A percentile compares a stretch with the other conserved stretches of the same genome.
Evolutionary conservation across 2,329 filamentous ascomycete genomes (phyloP).

Genomic region (Fusarium poae): DNA sequence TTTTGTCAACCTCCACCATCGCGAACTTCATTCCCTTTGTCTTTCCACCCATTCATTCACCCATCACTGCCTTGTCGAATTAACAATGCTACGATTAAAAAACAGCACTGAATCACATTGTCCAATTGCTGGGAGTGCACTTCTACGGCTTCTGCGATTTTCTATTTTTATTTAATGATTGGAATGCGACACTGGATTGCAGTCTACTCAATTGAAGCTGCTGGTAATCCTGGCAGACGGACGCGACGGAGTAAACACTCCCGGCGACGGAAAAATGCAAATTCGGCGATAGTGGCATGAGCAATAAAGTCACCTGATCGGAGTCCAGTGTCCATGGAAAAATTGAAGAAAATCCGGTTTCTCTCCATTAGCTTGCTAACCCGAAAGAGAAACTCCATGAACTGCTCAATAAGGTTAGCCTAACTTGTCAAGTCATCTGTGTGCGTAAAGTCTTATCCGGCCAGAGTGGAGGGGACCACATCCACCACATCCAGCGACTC

Average conservation of each 20-base stretch:
- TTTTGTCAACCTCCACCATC: neutral
- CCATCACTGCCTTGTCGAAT: neutral
- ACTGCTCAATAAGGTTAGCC: neutral
- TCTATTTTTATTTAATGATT: no score
- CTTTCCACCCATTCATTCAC: neutral
- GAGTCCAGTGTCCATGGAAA: no score
- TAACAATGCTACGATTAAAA: neutral
- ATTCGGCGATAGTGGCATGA: neutral
- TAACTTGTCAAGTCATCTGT: no score
- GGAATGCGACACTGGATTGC: no score
- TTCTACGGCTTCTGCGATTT: no score
- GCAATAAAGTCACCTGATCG: neutral
- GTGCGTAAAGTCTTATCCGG: slow-evolving; percentile 2
- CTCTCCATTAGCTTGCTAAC: neutral
- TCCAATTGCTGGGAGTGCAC: no score
- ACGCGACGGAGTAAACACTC: no score
- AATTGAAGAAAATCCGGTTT: neutral
- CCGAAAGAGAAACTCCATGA: neutral
- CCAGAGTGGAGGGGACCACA: neutral
- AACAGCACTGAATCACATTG: no score
- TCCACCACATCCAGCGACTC: no score
- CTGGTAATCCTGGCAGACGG: neutral
- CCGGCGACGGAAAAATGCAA: neutral
- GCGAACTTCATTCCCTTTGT: neutral
- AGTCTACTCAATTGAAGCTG: neutral